A percentile compares a stretch with the other conserved stretches of the same genome.
Evolutionary conservation across 106 monocot species (phyloP).

Genomic region (Dendrobium nobile): DNA sequence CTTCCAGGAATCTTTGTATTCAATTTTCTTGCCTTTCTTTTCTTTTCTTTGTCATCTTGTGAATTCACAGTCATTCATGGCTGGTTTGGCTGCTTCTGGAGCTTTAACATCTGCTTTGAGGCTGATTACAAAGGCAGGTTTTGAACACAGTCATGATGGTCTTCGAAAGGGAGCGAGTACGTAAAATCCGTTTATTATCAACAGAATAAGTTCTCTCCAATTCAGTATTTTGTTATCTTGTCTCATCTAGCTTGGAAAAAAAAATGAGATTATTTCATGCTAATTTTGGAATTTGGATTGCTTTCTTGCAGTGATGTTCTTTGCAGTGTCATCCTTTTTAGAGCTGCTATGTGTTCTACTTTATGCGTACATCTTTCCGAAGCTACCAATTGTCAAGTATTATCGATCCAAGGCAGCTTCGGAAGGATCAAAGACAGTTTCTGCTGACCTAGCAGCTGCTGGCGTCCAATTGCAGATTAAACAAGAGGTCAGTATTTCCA

Average conservation of each 20-base stretch:
- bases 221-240: background rate
- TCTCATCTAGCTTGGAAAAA: background rate
- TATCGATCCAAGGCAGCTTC: constrained; percentile 60
- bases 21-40: background rate
- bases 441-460: constrained; percentile 70
- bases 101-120: constrained; percentile 56
- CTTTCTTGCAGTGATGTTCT: constrained; percentile 52
- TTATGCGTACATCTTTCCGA: constrained; percentile 84
- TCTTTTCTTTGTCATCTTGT: background rate
- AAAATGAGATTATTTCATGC: background rate
- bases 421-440: constrained; percentile 71
- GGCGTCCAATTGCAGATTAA: constrained; percentile 28
- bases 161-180: constrained; percentile 67
- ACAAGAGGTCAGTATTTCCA: constrained; percentile 13
- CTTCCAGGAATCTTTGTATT: background rate
- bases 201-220: background rate
- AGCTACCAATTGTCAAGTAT: constrained; percentile 65
- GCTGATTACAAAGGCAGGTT: constrained; percentile 50
- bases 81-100: constrained; percentile 56
- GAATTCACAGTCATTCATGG: constrained; percentile 43
- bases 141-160: constrained; percentile 36
- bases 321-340: constrained; percentile 52
- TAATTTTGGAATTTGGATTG: background rate
- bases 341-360: constrained; percentile 76
- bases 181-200: constrained; percentile 6